Evolutionary conservation across 352 stramenopile species (phyloP), one percentile per base, ranked within the genome.

Genomic region (Phytophthora capsici): DNA sequence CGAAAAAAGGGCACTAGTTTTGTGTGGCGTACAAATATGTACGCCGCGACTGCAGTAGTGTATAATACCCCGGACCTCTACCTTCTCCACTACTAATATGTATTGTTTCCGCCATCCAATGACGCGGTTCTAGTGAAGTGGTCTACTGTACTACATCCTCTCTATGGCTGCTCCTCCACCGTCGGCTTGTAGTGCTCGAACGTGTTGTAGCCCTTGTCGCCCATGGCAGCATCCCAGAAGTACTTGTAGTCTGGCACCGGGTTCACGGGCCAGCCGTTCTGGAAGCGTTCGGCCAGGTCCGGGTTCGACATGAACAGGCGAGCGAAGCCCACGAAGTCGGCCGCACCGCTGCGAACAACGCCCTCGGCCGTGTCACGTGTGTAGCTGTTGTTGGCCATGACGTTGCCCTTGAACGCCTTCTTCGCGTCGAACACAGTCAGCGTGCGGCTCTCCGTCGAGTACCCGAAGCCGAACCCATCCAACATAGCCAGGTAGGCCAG

Each of bases 321-420:
- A 46, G 36, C 46, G 17, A 64, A 64, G 17, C 45, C 56, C 37
- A 64, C 56, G 9, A 64, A 45, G 10, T 64, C 56, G 4, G 46
- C 56, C 1, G 56, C 30, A 4, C 56, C 56, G 16, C 36, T 64
- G 14, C 45, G 56, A 28, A 64, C 16, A 6, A 57, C 56, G 5
- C 46, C 56, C 17, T 64, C 56, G 2, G 56, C 56, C 1, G 17
- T 57, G 46, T 64, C 56, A 13, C 56, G 36, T 36, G 56, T 43
- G 17, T 64, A 64, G 36, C 46, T 45, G n/a, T 64, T 64, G 25
- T 64, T 64, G 26, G 56, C 56, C 22, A 64, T 64, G 36, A 64
- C 46, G 19, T 5, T 63, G 3, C 56, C 56, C 45, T 57, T 56
- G 36, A 63, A 63, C 1, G 45, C 56, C 28, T 47, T 63, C 56